A percentile compares a stretch with the other conserved stretches of the same genome.
These are phyloP conservation scores for Fusarium ramigenum DNA, from an alignment of 2,329 filamentous ascomycete genomes.

Conservation along the genomic window DNA sequence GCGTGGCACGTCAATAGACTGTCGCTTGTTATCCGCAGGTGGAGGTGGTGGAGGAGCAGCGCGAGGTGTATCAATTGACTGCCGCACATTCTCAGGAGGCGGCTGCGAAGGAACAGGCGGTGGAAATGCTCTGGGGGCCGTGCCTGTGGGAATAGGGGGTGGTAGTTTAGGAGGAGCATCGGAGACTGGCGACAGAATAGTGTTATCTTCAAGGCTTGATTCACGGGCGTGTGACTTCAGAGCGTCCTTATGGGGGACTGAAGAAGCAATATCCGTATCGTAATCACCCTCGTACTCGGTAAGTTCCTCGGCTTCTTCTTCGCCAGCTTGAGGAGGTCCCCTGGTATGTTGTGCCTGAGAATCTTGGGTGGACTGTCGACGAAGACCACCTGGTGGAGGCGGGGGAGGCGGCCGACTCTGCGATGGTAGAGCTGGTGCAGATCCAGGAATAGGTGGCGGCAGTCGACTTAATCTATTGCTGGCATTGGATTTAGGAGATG, in stretches of 20 bases:
- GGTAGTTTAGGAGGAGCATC: slow-evolving; percentile 58
- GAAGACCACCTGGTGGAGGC: slow-evolving; percentile 66
- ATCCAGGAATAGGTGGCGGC: slow-evolving; percentile 69
- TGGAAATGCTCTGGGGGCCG: slow-evolving; percentile 68
- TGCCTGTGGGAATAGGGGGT: slow-evolving; percentile 65
- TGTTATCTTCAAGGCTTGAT: slow-evolving; percentile 77
- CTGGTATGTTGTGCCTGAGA: slow-evolving; percentile 55
- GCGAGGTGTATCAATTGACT: slow-evolving; percentile 76
- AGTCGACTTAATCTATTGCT: slow-evolving; percentile 66
- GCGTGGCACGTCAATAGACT: slow-evolving; percentile 76
- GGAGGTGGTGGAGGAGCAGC: slow-evolving; percentile 74
- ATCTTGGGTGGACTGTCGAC: slow-evolving; percentile 69
- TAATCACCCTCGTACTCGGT: slow-evolving; percentile 98
- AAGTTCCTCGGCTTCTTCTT: slow-evolving; percentile 79
- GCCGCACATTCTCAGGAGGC: slow-evolving; percentile 61
- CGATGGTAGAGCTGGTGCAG: slow-evolving; percentile 57
- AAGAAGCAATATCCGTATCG: slow-evolving; percentile 95
- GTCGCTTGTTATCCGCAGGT: slow-evolving; percentile 64
- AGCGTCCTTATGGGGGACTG: slow-evolving; percentile 92
- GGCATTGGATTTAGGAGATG: slow-evolving; percentile 54
- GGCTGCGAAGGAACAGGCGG: slow-evolving; percentile 73
- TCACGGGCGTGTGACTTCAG: slow-evolving; percentile 83
- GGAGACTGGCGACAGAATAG: slow-evolving; percentile 63
- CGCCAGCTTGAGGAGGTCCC: slow-evolving; percentile 57
- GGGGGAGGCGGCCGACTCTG: slow-evolving; percentile 73